These are phyloP conservation scores for Coprinellus aureogranulatus DNA, from an alignment of 768 basidiomycete species.

Conservation along the genomic window DNA sequence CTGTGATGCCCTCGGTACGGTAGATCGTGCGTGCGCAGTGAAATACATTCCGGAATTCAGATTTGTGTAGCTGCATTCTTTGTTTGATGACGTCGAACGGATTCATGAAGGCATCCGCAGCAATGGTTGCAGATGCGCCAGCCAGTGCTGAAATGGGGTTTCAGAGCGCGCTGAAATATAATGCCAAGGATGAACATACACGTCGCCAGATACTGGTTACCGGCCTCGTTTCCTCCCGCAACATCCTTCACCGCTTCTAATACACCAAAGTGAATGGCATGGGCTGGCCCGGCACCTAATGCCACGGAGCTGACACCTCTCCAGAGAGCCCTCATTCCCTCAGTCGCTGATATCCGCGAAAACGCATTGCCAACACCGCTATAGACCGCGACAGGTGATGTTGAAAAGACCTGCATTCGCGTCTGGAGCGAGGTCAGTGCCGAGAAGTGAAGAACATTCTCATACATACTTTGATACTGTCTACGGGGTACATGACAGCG, in stretches of 20 bases:
- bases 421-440: conserved; percentile 53
- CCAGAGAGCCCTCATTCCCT: conserved; percentile 90
- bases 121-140: conserved; percentile 91
- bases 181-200: conserved; percentile 50
- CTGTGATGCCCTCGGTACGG: conserved; percentile 76
- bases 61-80: conserved; percentile 97
- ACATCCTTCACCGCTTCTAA: conserved; percentile 95
- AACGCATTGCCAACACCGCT: conserved; percentile 89
- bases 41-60: conserved; percentile 82
- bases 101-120: conserved; percentile 98
- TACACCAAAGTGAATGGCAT: conserved; percentile 95
- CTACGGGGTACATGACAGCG: conserved; percentile 97
- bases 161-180: conserved; percentile 4
- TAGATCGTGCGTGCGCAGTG: conserved; percentile 87
- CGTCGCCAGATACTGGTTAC: conserved; percentile 85
- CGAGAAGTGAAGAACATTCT: background rate
- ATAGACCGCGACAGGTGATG: conserved; percentile 83
- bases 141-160: conserved; percentile 65
- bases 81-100: conserved; percentile 99
- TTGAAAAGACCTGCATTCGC: conserved; percentile 96
- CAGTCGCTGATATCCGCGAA: conserved; percentile 88
- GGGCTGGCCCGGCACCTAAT: conserved; percentile 94
- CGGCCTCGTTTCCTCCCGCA: conserved; percentile 77
- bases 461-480: conserved; percentile 89
- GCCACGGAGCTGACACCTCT: conserved; percentile 95